Conservation (phyloP, 2,329 filamentous ascomycete species). For the Aspergillus sp. region DNA sequence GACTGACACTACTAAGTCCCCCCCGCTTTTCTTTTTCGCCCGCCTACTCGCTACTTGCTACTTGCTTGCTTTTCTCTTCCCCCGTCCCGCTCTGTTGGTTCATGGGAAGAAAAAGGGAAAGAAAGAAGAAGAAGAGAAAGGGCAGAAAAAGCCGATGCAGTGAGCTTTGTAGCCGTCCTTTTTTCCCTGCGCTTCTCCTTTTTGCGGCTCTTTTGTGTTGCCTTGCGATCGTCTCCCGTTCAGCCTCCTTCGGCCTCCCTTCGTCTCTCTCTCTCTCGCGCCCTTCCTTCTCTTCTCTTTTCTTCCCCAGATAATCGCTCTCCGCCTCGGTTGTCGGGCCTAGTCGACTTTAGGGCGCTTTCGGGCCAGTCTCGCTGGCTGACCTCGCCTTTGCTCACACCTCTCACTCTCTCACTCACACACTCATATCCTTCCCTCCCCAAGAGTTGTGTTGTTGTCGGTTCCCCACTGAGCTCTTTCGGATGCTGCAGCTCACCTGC, state of each 20-base stretch:
- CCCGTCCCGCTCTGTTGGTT: not conserved
- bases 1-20: not conserved
- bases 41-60: not conserved
- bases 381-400: slow-evolving; percentile 2
- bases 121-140: not conserved
- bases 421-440: not conserved
- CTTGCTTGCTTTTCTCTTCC: not conserved
- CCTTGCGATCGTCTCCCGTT: not conserved
- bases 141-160: not conserved
- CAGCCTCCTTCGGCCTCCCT: slow-evolving; percentile 2
- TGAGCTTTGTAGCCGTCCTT: not conserved
- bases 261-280: not conserved
- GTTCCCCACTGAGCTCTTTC: slow-evolving; percentile 14
- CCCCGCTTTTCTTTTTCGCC: slow-evolving; percentile 4
- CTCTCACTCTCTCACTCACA: slow-evolving; percentile 6
- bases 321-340: slow-evolving; percentile 4
- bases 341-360: slow-evolving; percentile 10
- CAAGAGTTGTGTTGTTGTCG: slow-evolving; percentile 1
- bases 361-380: slow-evolving; percentile 19
- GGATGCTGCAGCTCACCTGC: slow-evolving; percentile 30
- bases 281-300: slow-evolving; percentile 1
- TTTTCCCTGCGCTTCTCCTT: not conserved
- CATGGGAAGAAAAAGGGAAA: not conserved
- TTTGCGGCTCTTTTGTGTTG: slow-evolving; percentile 1
- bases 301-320: slow-evolving; percentile 10